A percentile compares a stretch with the other conserved stretches of the same genome.
Evolutionary conservation across 257 asterid genomes (phyloP).

Genomic region (Solanum corneliomulleri): DNA sequence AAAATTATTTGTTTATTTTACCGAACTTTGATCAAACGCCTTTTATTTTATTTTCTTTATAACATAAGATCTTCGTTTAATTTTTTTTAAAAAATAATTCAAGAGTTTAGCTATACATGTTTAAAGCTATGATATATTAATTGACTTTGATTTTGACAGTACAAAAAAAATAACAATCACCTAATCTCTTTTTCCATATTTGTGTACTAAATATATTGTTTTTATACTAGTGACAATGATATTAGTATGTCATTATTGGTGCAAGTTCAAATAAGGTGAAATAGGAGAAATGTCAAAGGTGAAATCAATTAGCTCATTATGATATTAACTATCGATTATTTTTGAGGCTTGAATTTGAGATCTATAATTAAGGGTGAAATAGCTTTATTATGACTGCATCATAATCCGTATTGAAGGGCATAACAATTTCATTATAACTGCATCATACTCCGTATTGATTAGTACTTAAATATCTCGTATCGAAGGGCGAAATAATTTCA

Average conservation of each 20-base stretch:
- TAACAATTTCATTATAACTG: too few species aligned
- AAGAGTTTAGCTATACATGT: neutral
- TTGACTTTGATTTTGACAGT: neutral
- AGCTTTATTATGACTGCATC: too few species aligned
- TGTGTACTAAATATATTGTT: neutral
- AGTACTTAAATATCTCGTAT: too few species aligned
- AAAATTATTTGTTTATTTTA: neutral
- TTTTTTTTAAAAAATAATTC: neutral
- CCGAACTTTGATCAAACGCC: neutral
- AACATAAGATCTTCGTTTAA: neutral
- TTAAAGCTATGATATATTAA: neutral
- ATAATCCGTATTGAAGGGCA: too few species aligned
- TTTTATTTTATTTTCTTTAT: neutral
- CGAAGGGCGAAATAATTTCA: too few species aligned
- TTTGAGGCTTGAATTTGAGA: rapidly evolving
- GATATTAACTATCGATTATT: neutral
- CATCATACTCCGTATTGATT: too few species aligned
- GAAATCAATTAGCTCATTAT: neutral
- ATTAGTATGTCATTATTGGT: neutral
- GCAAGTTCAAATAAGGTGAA: neutral
- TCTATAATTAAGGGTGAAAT: rapidly evolving
- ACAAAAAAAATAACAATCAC: neutral
- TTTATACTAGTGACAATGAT: neutral
- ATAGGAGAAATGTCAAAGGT: neutral
- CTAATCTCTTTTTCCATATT: neutral